Conservation (phyloP, 2,329 filamentous ascomycete genomes). For the Metarhizium brunneum region DNA sequence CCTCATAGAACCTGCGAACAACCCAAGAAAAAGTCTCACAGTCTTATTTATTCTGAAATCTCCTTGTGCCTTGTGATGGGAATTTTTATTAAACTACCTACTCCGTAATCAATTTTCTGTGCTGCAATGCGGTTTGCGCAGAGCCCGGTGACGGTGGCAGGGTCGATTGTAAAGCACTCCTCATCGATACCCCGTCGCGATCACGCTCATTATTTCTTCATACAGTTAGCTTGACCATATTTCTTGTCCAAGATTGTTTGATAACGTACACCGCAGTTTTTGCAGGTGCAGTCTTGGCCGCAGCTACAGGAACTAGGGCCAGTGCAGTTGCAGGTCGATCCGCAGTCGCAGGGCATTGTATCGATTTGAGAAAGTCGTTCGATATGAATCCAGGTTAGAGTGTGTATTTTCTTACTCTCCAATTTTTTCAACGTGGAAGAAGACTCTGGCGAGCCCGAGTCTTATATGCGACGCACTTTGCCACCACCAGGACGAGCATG, state of each 20-base stretch:
- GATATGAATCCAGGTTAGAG: not conserved
- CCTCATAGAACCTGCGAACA: not conserved
- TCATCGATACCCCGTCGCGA: too few species aligned
- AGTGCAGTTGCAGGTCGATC: not conserved
- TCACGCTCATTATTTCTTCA: not conserved
- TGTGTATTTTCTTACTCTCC: not conserved
- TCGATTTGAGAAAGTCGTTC: not conserved
- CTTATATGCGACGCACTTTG: too few species aligned
- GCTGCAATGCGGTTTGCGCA: too few species aligned
- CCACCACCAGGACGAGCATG: too few species aligned
- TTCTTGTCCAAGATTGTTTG: not conserved
- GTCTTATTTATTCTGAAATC: not conserved
- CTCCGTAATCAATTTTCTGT: not conserved
- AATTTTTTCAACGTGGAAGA: too few species aligned
- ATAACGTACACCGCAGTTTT: not conserved
- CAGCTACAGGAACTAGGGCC: not conserved
- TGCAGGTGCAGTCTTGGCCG: not conserved
- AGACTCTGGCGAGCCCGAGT: too few species aligned
- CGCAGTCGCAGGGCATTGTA: not conserved
- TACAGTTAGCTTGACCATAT: not conserved
- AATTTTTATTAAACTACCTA: not conserved
- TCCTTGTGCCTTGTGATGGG: not conserved
- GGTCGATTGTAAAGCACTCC: too few species aligned
- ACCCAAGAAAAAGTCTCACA: not conserved
- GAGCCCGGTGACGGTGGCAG: too few species aligned